These are phyloP conservation scores for Suillus variegatus DNA, from an alignment of 768 basidiomycete species.

Conservation along the genomic window DNA sequence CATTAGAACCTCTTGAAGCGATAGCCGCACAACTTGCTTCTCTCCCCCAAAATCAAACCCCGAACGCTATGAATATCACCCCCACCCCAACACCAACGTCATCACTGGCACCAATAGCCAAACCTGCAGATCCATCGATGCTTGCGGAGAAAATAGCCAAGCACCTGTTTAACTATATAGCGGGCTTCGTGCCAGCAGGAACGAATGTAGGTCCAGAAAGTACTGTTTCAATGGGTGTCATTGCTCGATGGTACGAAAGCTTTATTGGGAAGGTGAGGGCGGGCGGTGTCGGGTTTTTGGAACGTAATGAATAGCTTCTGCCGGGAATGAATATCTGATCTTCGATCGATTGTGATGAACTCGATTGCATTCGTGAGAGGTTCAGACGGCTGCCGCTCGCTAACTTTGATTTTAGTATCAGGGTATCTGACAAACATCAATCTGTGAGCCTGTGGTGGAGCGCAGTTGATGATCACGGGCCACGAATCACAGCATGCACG, in stretches of 20 bases:
- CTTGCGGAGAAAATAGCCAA: slow-evolving; percentile 72
- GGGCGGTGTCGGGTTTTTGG: slow-evolving; percentile 64
- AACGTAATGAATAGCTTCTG: slow-evolving; percentile 32
- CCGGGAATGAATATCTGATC: not conserved
- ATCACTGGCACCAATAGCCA: slow-evolving; percentile 25
- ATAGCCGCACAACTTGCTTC: slow-evolving; percentile 60
- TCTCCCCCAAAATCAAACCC: slow-evolving; percentile 37
- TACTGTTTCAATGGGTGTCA: slow-evolving; percentile 59
- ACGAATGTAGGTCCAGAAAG: slow-evolving; percentile 47
- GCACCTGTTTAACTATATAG: slow-evolving; percentile 75
- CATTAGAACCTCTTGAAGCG: slow-evolving; percentile 71
- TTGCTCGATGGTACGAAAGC: slow-evolving; percentile 72
- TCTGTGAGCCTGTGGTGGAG: not conserved
- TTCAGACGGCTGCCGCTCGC: too few relatives aligned
- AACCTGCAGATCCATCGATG: slow-evolving; percentile 44
- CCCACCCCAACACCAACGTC: slow-evolving; percentile 20
- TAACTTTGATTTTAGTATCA: not conserved
- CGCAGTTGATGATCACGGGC: not conserved
- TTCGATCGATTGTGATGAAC: not conserved
- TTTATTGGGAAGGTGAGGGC: slow-evolving; percentile 60
- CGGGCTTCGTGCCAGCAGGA: slow-evolving; percentile 55
- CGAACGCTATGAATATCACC: slow-evolving; percentile 26
- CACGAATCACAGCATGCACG: not conserved
- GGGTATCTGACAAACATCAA: not conserved
- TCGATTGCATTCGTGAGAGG: not conserved